phyloP scores from a whole-genome alignment of 176 grass and related monocot species.

The Themeda triandra region DNA sequence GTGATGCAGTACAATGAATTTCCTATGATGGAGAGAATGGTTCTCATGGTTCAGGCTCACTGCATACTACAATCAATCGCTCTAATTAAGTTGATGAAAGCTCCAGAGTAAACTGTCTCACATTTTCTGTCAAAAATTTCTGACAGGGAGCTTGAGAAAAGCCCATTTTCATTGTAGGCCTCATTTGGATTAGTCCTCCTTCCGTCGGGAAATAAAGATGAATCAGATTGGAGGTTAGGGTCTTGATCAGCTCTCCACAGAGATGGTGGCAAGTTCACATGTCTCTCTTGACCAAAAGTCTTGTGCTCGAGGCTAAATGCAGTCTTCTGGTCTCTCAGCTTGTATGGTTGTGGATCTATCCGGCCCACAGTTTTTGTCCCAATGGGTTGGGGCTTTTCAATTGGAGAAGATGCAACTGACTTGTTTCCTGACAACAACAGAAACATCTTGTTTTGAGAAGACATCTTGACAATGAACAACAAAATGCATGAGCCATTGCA shows the following conservation, averaged over 20 bases:
- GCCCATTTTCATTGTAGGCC: slow-evolving; percentile 49
- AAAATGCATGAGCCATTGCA: slow-evolving; percentile 14
- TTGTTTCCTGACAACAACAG: slow-evolving; percentile 53
- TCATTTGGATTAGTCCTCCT: slow-evolving; percentile 46
- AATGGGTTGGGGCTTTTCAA: slow-evolving; percentile 59
- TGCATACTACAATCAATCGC: neutral
- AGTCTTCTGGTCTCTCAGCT: slow-evolving; percentile 52
- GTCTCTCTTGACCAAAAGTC: slow-evolving; percentile 53
- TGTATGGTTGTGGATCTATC: slow-evolving; percentile 39
- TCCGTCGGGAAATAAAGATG: slow-evolving; percentile 43
- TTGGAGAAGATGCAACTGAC: slow-evolving; percentile 63
- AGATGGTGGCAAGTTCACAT: slow-evolving; percentile 40
- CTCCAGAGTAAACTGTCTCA: slow-evolving; percentile 33
- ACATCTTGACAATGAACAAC: slow-evolving; percentile 11
- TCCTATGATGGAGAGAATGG: neutral
- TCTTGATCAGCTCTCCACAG: slow-evolving; percentile 48
- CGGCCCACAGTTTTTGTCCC: slow-evolving; percentile 41
- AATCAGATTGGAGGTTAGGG: slow-evolving; percentile 42
- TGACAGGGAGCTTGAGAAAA: slow-evolving; percentile 76
- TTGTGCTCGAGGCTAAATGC: slow-evolving; percentile 57
- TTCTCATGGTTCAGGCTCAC: neutral
- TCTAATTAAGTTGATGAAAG: slow-evolving; percentile 9
- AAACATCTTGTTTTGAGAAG: slow-evolving; percentile 36
- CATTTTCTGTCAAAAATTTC: slow-evolving; percentile 78
- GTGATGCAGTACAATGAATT: slow-evolving; percentile 19